A percentile compares a stretch with the other conserved stretches of the same genome.
These are phyloP conservation scores for Rubroboletus pulcherrimus DNA, from an alignment of 768 basidiomycete genomes.

Conservation along the genomic window DNA sequence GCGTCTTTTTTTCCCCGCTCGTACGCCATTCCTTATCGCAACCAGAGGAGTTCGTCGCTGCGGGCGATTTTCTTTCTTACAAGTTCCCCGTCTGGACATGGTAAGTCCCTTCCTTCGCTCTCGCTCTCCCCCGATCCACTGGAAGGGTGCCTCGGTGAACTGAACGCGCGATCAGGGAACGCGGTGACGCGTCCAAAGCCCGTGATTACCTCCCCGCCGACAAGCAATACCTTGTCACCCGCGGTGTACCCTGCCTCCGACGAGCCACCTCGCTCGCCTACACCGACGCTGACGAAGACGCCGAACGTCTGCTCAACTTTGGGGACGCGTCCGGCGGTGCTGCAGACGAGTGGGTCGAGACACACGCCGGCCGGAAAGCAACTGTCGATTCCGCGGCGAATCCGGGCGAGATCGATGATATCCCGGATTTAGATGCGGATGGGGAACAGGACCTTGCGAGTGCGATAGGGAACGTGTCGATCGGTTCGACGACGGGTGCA, in stretches of 20 bases:
- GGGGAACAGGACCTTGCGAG: conserved; percentile 43
- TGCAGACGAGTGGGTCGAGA: conserved; percentile 97
- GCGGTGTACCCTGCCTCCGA: conserved; percentile 94
- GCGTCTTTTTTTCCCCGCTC: conserved; percentile 20
- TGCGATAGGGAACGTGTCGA: conserved; percentile 44
- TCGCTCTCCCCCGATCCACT: background rate
- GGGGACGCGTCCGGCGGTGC: conserved; percentile 55
- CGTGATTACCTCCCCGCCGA: conserved; percentile 92
- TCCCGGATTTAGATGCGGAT: conserved; percentile 85
- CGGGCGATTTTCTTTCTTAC: conserved; percentile 95
- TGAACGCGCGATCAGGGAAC: conserved; percentile 61
- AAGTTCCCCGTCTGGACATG: conserved; percentile 99
- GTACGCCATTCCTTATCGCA: background rate
- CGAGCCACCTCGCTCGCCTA: conserved; percentile 90
- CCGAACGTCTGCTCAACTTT: conserved; percentile 86
- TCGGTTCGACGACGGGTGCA: conserved; percentile 35
- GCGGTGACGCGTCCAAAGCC: conserved; percentile 79
- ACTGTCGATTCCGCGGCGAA: conserved; percentile 51
- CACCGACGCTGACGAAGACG: conserved; percentile 95
- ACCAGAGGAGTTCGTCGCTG: conserved; percentile 95
- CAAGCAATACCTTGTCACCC: conserved; percentile 95
- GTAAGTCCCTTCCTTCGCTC: conserved; percentile 41
- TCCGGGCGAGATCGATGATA: conserved; percentile 72
- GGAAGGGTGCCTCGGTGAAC: background rate
- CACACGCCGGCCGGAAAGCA: conserved; percentile 77